Evolutionary conservation across 164 flowering plant genomes (phyloP).

Genomic region (Vitis riparia): DNA sequence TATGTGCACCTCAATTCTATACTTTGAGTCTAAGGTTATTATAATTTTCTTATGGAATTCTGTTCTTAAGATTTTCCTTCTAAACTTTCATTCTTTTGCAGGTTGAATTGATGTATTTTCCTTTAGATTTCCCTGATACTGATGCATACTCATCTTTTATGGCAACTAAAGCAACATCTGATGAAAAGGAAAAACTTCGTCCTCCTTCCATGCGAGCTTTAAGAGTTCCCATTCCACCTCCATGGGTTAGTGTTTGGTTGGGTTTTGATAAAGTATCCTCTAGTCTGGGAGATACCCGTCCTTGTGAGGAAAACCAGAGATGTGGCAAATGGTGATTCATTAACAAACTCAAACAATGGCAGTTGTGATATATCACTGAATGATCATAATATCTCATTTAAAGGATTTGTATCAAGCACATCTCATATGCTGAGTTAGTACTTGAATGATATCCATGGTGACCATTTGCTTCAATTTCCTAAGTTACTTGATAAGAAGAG

Average conservation of each 20-base stretch:
- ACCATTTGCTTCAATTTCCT: conserved; percentile 52
- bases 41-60: background rate
- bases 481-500: conserved; percentile 18
- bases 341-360: conserved; percentile 1
- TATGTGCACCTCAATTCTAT: conserved; percentile 8
- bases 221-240: conserved; percentile 66
- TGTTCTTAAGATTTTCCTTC: too few species aligned
- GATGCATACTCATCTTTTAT: conserved; percentile 56
- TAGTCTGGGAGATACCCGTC: conserved; percentile 6
- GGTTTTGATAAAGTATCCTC: conserved; percentile 20
- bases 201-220: conserved; percentile 57
- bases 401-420: conserved; percentile 61
- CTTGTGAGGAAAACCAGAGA: conserved; percentile 5
- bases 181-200: conserved; percentile 30
- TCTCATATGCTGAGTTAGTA: conserved; percentile 33
- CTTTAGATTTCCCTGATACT: conserved; percentile 87
- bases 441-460: conserved; percentile 35
- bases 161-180: conserved; percentile 48
- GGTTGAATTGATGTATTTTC: conserved; percentile 74
- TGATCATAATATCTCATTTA: conserved; percentile 21
- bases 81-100: conserved; percentile 32
- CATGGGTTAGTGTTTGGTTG: conserved; percentile 53
- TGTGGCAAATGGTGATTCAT: conserved; percentile 5
- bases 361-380: conserved; percentile 9
- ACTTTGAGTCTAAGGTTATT: background rate